Base-by-base conservation (phyloP, 352 stramenopile species). In the Blastocystis hominis region DNA sequence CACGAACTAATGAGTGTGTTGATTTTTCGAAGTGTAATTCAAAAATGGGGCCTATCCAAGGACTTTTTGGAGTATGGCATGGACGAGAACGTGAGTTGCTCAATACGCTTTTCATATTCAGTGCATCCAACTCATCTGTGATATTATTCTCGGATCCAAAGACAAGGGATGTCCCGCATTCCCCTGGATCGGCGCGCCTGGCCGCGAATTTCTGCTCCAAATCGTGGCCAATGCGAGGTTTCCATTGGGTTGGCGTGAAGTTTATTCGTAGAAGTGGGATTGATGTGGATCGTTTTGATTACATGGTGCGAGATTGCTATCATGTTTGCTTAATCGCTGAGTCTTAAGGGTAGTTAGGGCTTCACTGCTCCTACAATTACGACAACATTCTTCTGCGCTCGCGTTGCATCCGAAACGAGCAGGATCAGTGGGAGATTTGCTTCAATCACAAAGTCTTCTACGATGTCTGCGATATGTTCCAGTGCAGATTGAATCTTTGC, bases 281-380 rank as follows among this genome's bases (percentile, higher is more conserved):
- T 10, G 77, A 87, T 42, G 77, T 87, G n/a, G 77, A 87, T 46
- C 62, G 66, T 6, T 87, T 87, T 77, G 77, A 87, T 55, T 87
- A 87, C 36, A 78, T 78, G 62, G n/a, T 75, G 13, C 77, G 77
- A 6, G 77, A 87, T 56, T 87, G 62, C n/a, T 63, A 66, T 40
- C 55, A 87, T 55, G 77, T 87, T 13, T n/a, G 15, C 47, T 36
- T 47, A 6, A n/a, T 46, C 1, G 7, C 17, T 34, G 17, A 1
- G 15, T 6, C 3, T 68, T 6, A 47, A 17, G 2, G 0, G 9
- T 68, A 84, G 72, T n/a, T 84, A 30, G 72, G 72, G 30, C 36
- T 84, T 13, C 42, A 84, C 44, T 84, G 72, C 56, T 84, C 72
- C 3, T 84, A 84, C 50, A 84, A 84, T 34, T 84, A 84, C 56